These are phyloP conservation scores for Diplodia scrobiculata DNA, from an alignment of 2,329 filamentous ascomycete species.

Conservation along the genomic window DNA sequence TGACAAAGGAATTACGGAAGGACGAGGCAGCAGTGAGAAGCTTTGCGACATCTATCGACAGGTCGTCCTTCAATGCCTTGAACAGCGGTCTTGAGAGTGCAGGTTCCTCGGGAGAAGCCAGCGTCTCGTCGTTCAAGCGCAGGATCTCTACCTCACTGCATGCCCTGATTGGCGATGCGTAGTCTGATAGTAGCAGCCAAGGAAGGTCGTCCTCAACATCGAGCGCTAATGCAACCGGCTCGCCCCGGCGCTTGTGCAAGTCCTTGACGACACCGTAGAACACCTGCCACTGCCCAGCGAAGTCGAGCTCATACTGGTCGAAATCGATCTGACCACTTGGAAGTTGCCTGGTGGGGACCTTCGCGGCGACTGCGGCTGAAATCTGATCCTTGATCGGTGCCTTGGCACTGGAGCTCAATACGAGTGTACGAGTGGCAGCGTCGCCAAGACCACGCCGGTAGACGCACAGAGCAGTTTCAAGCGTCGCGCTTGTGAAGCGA, in stretches of 20 bases:
- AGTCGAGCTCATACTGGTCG: conserved; percentile 70
- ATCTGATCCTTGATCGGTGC: conserved; percentile 73
- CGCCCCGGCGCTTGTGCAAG: conserved; percentile 80
- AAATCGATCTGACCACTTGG: conserved; percentile 71
- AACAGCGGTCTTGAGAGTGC: conserved; percentile 40
- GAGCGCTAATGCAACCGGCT: conserved; percentile 75
- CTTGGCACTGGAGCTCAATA: conserved; percentile 37
- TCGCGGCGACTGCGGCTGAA: conserved; percentile 69
- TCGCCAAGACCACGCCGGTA: conserved; percentile 65
- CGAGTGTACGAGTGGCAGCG: conserved; percentile 13
- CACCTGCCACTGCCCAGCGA: conserved; percentile 82
- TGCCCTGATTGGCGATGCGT: conserved; percentile 74
- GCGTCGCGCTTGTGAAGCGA: conserved; percentile 73
- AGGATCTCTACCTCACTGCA: conserved; percentile 78
- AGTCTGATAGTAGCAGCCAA: conserved; percentile 83
- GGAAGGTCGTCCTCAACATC: conserved; percentile 71
- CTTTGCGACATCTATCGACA: conserved; percentile 58
- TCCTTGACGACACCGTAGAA: conserved; percentile 86
- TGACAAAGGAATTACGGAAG: conserved; percentile 71
- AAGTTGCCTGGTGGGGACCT: conserved; percentile 65
- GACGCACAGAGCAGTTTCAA: conserved; percentile 80
- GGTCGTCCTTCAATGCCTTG: conserved; percentile 52
- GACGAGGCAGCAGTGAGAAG: conserved; percentile 69
- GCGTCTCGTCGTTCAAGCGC: conserved; percentile 63
- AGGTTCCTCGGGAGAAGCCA: conserved; percentile 36